These are phyloP conservation scores for Hanseniaspora taiwanica DNA, from an alignment of 805 yeast genomes.

Conservation along the genomic window DNA sequence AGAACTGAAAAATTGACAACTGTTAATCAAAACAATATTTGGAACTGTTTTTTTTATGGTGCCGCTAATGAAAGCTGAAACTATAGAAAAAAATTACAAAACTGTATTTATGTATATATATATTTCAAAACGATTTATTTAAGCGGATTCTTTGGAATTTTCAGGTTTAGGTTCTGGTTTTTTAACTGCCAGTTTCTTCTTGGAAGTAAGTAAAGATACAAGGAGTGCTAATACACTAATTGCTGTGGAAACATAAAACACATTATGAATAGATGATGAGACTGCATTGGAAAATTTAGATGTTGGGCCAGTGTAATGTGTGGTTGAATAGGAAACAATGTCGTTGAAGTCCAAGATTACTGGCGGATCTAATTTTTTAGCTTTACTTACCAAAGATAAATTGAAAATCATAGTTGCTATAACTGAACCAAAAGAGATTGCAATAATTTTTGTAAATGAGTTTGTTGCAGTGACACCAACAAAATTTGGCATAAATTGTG, in stretches of 20 bases:
- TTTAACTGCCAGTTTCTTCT: slow-evolving; percentile 6
- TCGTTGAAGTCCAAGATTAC: slow-evolving; percentile 9
- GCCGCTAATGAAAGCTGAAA: neutral
- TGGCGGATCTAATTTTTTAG: slow-evolving; percentile 4
- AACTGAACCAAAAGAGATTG: slow-evolving; percentile 17
- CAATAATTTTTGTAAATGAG: slow-evolving; percentile 14
- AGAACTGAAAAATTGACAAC: neutral
- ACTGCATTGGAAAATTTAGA: slow-evolving; percentile 10
- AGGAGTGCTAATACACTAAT: slow-evolving; percentile 10
- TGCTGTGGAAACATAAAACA: slow-evolving; percentile 15
- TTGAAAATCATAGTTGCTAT: slow-evolving; percentile 15
- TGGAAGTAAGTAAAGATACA: slow-evolving; percentile 11
- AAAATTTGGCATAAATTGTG: slow-evolving; percentile 12
- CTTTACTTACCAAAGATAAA: slow-evolving; percentile 11
- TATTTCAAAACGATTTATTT: too few species aligned
- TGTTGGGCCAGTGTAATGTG: slow-evolving; percentile 14
- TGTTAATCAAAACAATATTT: neutral
- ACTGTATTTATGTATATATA: neutral
- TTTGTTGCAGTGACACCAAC: slow-evolving; percentile 15
- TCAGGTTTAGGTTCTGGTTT: neutral
- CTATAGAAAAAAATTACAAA: neutral
- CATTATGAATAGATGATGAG: slow-evolving; percentile 12
- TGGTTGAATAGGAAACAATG: slow-evolving; percentile 10
- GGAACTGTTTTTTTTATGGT: neutral
- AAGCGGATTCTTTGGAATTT: neutral